Evolutionary conservation across 2,329 filamentous ascomycete species (phyloP).

Genomic region (Penicillium sp.): DNA sequence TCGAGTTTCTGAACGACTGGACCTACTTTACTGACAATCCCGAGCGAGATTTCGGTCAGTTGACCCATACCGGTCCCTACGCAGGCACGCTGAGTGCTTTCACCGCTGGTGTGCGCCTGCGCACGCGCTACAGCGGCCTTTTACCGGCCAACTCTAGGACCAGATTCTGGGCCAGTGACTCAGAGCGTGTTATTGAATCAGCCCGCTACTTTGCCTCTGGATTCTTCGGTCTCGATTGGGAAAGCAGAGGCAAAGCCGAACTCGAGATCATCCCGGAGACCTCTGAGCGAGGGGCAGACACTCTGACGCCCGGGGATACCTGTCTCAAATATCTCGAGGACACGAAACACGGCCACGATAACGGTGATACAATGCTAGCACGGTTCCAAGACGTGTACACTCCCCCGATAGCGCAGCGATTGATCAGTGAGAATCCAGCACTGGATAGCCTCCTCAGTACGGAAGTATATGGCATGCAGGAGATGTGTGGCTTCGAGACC

Average conservation of each 20-base stretch:
- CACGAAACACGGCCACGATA: background rate
- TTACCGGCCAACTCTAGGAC: slow-evolving; percentile 28
- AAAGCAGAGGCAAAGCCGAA: slow-evolving; percentile 36
- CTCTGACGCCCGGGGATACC: slow-evolving; percentile 58
- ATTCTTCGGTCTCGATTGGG: slow-evolving; percentile 57
- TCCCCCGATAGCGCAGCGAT: background rate
- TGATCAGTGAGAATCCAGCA: slow-evolving; percentile 22
- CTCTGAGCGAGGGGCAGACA: slow-evolving; percentile 53
- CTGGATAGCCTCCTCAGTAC: slow-evolving; percentile 48
- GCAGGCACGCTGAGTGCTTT: slow-evolving; percentile 58
- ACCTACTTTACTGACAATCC: slow-evolving; percentile 55
- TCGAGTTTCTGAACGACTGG: slow-evolving; percentile 59
- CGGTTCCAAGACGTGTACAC: background rate
- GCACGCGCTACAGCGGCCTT: slow-evolving; percentile 51
- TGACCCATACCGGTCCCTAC: slow-evolving; percentile 59
- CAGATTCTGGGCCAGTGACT: slow-evolving; percentile 59
- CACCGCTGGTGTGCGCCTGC: slow-evolving; percentile 56
- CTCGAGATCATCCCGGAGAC: slow-evolving; percentile 58
- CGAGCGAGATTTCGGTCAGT: slow-evolving; percentile 52
- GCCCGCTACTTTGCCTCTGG: slow-evolving; percentile 58
- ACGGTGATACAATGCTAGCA: background rate
- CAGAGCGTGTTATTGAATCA: slow-evolving; percentile 57
- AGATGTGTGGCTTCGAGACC: slow-evolving; percentile 63
- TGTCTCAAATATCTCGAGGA: slow-evolving; percentile 45
- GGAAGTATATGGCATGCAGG: slow-evolving; percentile 62